A percentile compares a stretch with the other conserved stretches of the same genome.
Evolutionary conservation across 768 basidiomycete species (phyloP).

Genomic region (Gloeophyllum trabeum): DNA sequence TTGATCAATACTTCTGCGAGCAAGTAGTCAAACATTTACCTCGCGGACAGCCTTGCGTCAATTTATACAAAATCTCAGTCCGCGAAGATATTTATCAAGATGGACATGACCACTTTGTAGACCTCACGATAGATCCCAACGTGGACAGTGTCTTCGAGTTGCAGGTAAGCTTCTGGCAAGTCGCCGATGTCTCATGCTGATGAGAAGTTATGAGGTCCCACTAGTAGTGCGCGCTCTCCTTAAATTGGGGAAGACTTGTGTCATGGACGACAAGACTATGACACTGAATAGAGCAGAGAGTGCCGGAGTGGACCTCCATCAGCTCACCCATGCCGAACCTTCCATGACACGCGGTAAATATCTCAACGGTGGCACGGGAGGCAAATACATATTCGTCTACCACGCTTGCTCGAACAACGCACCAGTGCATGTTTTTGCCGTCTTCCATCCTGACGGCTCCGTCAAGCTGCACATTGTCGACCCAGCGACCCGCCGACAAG

Average conservation of each 20-base stretch:
- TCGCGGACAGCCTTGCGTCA: conserved; percentile 58
- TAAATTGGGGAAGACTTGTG: conserved; percentile 76
- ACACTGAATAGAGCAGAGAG: conserved; percentile 79
- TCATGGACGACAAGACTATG: conserved; percentile 47
- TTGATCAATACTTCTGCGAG: conserved; percentile 58
- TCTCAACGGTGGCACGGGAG: conserved; percentile 54
- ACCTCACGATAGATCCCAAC: conserved; percentile 86
- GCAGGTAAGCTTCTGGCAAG: conserved; percentile 42
- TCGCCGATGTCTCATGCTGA: neutral
- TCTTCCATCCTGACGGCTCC: conserved; percentile 65
- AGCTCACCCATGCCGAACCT: conserved; percentile 55
- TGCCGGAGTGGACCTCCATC: conserved; percentile 70
- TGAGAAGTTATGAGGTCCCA: conserved; percentile 46
- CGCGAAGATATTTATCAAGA: conserved; percentile 77
- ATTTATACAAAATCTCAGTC: conserved; percentile 77
- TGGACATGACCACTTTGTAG: conserved; percentile 84
- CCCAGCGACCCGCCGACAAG: conserved; percentile 76
- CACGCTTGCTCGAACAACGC: conserved; percentile 69
- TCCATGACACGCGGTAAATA: conserved; percentile 58
- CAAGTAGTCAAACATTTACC: conserved; percentile 73
- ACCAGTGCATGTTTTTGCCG: conserved; percentile 75
- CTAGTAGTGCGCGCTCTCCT: conserved; percentile 73
- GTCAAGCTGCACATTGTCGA: conserved; percentile 87
- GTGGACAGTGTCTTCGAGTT: conserved; percentile 93
- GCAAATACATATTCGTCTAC: conserved; percentile 81